phyloP scores from a whole-genome alignment of 2,329 filamentous ascomycete genomes.

The Juglanconis oblonga region DNA sequence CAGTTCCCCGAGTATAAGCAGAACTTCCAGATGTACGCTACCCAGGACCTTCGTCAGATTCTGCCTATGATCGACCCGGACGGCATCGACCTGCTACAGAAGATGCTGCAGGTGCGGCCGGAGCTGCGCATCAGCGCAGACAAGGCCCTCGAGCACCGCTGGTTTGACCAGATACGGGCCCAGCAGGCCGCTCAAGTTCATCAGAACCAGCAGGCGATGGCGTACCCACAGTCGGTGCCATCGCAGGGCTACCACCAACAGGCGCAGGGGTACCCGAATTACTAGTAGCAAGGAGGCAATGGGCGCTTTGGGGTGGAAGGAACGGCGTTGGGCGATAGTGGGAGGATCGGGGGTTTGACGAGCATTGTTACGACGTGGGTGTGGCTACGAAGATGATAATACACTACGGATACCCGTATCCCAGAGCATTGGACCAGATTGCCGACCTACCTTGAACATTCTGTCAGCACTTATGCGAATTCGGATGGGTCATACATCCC shows the following conservation, averaged over 20 bases:
- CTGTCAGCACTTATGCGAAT: background rate
- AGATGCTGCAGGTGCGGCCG: conserved; percentile 89
- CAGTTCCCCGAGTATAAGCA: conserved; percentile 97
- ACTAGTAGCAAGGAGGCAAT: background rate
- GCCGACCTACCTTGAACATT: background rate
- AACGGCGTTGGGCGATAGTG: background rate
- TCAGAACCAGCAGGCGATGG: conserved; percentile 35
- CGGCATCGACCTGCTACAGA: conserved; percentile 81
- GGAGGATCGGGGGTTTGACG: background rate
- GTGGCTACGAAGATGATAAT: background rate
- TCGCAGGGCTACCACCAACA: conserved; percentile 30
- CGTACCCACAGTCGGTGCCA: conserved; percentile 36
- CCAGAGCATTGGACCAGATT: background rate
- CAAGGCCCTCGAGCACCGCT: conserved; percentile 84
- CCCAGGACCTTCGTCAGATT: conserved; percentile 83
- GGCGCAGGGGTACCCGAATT: background rate
- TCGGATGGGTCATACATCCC: background rate
- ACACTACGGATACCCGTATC: background rate
- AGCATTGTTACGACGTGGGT: background rate
- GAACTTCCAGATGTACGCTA: conserved; percentile 90
- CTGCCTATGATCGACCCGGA: conserved; percentile 85
- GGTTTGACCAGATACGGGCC: conserved; percentile 77
- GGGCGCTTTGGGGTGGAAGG: background rate
- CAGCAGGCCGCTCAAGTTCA: conserved; percentile 47
- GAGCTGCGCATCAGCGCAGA: conserved; percentile 87